Conservation (phyloP, 2,329 filamentous ascomycete species). For the Cladorrhinum sp. region DNA sequence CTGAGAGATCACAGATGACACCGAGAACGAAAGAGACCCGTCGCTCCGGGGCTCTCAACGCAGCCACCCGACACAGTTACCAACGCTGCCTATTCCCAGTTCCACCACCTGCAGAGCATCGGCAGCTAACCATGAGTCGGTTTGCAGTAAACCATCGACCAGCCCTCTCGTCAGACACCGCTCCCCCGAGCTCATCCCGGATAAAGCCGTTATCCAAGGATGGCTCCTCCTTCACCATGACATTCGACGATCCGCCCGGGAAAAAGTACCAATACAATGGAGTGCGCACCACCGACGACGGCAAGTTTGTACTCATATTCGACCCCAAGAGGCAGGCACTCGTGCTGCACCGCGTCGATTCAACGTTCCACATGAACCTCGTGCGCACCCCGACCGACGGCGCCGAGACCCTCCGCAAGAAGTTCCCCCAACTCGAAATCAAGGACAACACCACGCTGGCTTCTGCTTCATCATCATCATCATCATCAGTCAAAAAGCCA, state of each 20-base stretch:
- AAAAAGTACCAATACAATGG: conserved; percentile 59
- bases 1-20: too few species aligned
- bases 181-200: conserved; percentile 40
- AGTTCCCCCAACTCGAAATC: conserved; percentile 62
- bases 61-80: conserved; percentile 1
- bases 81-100: too few species aligned
- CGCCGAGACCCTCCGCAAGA: conserved; percentile 58
- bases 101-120: not conserved
- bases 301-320: conserved; percentile 69
- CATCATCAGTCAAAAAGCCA: conserved; percentile 24
- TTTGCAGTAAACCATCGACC: conserved; percentile 61
- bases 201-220: conserved; percentile 52
- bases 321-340: conserved; percentile 72
- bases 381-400: conserved; percentile 66
- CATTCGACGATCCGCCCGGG: conserved; percentile 52
- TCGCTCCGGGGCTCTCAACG: not conserved
- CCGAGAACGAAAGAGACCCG: too few species aligned
- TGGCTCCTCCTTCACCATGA: conserved; percentile 51
- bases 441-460: conserved; percentile 21
- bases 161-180: conserved; percentile 46
- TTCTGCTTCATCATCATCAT: not conserved
- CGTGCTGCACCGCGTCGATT: conserved; percentile 76
- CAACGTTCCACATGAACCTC: conserved; percentile 86
- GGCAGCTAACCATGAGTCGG: conserved; percentile 19
- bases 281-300: conserved; percentile 52